Evolutionary conservation across 257 asterid species (phyloP).

Genomic region (Primulina tabacum): DNA sequence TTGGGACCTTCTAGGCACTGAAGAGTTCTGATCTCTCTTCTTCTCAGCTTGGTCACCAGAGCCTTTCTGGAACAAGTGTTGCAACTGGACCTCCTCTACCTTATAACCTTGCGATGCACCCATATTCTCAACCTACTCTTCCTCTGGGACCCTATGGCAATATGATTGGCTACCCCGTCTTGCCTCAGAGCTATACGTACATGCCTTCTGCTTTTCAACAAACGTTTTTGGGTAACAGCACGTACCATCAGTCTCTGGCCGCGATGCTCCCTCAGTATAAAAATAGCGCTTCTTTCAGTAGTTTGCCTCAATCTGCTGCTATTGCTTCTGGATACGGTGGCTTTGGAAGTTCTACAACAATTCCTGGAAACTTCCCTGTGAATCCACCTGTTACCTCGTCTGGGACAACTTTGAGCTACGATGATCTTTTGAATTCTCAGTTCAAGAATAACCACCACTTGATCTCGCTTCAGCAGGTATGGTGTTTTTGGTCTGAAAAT

Average conservation of each 20-base stretch:
- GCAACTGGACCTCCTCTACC: constrained; percentile 83
- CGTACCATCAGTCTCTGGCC: constrained; percentile 77
- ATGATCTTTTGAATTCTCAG: constrained; percentile 77
- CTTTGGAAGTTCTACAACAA: constrained; percentile 36
- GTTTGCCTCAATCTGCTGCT: constrained; percentile 55
- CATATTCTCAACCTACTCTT: constrained; percentile 76
- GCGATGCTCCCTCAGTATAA: constrained; percentile 75
- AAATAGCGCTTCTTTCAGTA: constrained; percentile 41
- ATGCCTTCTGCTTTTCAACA: constrained; percentile 91
- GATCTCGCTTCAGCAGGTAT: constrained; percentile 85
- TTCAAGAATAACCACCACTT: constrained; percentile 76
- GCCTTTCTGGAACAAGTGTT: constrained; percentile 51
- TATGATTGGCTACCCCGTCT: constrained; percentile 75
- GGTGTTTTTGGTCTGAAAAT: background rate
- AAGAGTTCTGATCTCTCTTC: constrained; percentile 56
- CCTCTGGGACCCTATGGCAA: constrained; percentile 79
- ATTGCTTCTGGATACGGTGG: constrained; percentile 53
- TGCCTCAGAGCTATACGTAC: constrained; percentile 83
- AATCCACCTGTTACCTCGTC: constrained; percentile 69
- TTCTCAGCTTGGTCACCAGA: constrained; percentile 51
- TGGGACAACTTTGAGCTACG: constrained; percentile 63
- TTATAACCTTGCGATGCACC: constrained; percentile 75
- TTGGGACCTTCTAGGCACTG: constrained; percentile 46
- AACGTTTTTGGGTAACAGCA: constrained; percentile 67
- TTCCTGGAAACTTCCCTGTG: constrained; percentile 54